Evolutionary conservation across 2,329 filamentous ascomycete genomes (phyloP).

Genomic region (Verticillium longisporum): DNA sequence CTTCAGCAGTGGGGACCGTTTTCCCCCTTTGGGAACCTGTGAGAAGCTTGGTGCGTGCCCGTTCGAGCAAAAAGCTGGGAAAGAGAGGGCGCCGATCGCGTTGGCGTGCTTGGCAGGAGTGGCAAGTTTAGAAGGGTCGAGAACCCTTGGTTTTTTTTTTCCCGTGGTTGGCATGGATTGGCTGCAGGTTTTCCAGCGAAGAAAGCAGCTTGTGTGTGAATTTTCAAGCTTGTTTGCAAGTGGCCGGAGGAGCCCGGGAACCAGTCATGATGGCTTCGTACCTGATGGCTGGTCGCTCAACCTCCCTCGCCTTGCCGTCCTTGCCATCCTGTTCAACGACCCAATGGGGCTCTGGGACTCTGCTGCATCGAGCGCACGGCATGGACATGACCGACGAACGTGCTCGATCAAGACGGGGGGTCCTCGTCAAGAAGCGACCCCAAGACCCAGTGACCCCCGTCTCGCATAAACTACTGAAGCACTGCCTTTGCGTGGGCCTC

Average conservation of each 20-base stretch:
- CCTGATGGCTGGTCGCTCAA: not conserved
- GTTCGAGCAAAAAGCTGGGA: not conserved
- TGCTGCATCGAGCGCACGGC: not conserved
- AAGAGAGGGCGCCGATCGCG: not conserved
- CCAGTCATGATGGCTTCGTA: not conserved
- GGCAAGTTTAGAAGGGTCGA: not conserved
- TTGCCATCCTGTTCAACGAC: too few relatives aligned
- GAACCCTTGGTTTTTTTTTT: not conserved
- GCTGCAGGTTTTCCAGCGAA: not conserved
- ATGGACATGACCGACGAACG: too few relatives aligned
- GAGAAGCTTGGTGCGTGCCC: not conserved
- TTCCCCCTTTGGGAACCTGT: not conserved
- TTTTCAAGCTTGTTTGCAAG: too few relatives aligned
- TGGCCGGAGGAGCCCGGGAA: too few relatives aligned
- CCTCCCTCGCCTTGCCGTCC: not conserved
- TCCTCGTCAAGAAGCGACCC: not conserved
- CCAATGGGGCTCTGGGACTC: not conserved
- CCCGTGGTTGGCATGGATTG: too few relatives aligned
- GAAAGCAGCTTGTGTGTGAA: not conserved
- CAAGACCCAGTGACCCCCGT: too few relatives aligned
- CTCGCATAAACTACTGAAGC: not conserved
- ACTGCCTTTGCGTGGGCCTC: not conserved
- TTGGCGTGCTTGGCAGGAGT: not conserved
- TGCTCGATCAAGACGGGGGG: too few relatives aligned
- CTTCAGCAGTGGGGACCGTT: not conserved